Percentiles rank a stretch among this genome's conserved stretches.
These are phyloP conservation scores for Agastache rugosa DNA, from an alignment of 257 asterid species.

Conservation along the genomic window DNA sequence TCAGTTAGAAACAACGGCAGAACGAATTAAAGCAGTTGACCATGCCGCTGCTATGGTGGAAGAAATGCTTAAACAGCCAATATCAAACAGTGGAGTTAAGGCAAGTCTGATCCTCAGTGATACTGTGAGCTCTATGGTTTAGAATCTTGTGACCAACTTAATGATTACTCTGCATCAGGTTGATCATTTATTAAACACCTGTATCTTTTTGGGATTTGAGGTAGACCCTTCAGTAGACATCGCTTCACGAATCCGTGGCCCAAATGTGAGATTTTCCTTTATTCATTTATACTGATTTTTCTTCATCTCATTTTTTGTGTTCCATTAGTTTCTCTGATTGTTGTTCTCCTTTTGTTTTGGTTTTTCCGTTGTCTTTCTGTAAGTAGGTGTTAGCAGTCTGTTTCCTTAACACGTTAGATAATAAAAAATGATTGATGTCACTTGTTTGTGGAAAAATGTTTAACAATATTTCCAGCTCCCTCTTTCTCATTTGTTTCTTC, in stretches of 20 bases:
- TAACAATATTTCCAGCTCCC: constrained; percentile 16
- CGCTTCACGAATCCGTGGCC: constrained; percentile 88
- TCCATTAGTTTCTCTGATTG: constrained; percentile 30
- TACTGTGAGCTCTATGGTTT: constrained; percentile 24
- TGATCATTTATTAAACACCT: constrained; percentile 62
- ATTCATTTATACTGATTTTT: not conserved
- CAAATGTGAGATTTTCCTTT: constrained; percentile 74
- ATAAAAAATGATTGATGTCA: constrained; percentile 10
- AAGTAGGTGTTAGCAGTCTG: constrained; percentile 9
- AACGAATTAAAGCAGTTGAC: constrained; percentile 93
- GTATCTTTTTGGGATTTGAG: constrained; percentile 91
- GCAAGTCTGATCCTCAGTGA: constrained; percentile 44
- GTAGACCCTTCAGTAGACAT: constrained; percentile 77
- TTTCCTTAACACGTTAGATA: constrained; percentile 21
- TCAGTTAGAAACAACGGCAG: constrained; percentile 88
- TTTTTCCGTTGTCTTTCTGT: constrained; percentile 17
- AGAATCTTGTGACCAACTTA: constrained; percentile 29
- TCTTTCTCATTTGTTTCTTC: constrained; percentile 31
- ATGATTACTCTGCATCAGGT: constrained; percentile 52
- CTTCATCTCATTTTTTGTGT: constrained; percentile 15
- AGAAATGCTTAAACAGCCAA: constrained; percentile 81
- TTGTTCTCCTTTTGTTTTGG: constrained; percentile 4
- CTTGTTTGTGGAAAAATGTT: constrained; percentile 7
- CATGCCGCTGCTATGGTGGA: constrained; percentile 95
- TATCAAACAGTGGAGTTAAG: constrained; percentile 57